Conservation (phyloP, 495 filamentous ascomycete genomes). For the Symbiotaphrina buchneri region DNA sequence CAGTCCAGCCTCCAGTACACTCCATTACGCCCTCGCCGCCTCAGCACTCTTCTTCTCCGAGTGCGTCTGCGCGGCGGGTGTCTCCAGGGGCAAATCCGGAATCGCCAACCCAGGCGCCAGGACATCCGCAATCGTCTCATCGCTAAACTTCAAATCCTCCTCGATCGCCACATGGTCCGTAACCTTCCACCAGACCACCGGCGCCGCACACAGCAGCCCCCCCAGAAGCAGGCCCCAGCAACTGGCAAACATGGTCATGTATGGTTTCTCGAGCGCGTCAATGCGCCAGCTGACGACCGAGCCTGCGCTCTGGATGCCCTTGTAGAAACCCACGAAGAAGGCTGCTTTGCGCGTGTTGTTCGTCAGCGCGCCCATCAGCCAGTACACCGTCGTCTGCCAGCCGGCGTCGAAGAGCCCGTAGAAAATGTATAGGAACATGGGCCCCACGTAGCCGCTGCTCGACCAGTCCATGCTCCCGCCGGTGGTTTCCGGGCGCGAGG, state of each 20-base stretch:
- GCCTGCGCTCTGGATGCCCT: slow-evolving; percentile 86
- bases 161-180: slow-evolving; percentile 49
- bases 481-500: slow-evolving; percentile 14
- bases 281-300: slow-evolving; percentile 59
- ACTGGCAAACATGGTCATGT: slow-evolving; percentile 16
- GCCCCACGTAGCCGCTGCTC: slow-evolving; percentile 43
- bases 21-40: no score
- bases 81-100: neutral
- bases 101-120: slow-evolving; percentile 9
- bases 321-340: slow-evolving; percentile 90
- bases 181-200: slow-evolving; percentile 60
- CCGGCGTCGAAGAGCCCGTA: slow-evolving; percentile 81
- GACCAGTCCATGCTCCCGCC: slow-evolving; percentile 33
- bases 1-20: no score
- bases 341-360: slow-evolving; percentile 84
- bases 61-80: no score
- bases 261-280: slow-evolving; percentile 5
- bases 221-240: slow-evolving; percentile 55
- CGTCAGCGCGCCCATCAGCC: slow-evolving; percentile 86
- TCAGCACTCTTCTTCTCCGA: no score
- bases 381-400: slow-evolving; percentile 75
- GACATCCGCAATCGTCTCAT: slow-evolving; percentile 55
- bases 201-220: slow-evolving; percentile 50
- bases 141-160: slow-evolving; percentile 62
- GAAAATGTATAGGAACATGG: slow-evolving; percentile 83